These are phyloP conservation scores for Filosporella fistucella DNA, from an alignment of 495 filamentous ascomycete genomes.

Conservation along the genomic window DNA sequence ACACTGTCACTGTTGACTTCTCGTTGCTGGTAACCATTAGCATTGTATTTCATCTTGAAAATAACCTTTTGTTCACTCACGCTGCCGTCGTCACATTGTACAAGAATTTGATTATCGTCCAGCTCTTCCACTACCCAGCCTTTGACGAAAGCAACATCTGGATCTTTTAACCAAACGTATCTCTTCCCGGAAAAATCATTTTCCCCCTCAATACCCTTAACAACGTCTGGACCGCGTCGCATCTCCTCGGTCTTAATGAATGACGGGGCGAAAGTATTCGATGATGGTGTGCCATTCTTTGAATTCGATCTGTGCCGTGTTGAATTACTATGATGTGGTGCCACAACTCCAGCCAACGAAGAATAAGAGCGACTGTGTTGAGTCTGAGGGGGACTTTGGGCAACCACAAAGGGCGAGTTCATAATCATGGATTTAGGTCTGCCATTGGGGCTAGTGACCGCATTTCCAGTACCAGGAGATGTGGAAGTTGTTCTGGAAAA, in stretches of 20 bases:
- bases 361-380: slow-evolving; percentile 38
- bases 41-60: not conserved
- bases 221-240: slow-evolving; percentile 58
- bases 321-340: slow-evolving; percentile 6
- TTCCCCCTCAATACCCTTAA: slow-evolving; percentile 81
- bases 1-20: slow-evolving; percentile 79
- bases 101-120: slow-evolving; percentile 60
- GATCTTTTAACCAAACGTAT: slow-evolving; percentile 94
- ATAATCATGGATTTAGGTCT: slow-evolving; percentile 73
- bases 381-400: slow-evolving; percentile 28
- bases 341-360: slow-evolving; percentile 19
- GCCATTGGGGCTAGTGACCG: too few species aligned
- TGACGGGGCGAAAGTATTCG: slow-evolving; percentile 84
- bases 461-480: slow-evolving; percentile 42
- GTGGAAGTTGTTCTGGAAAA: slow-evolving; percentile 62
- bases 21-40: slow-evolving; percentile 59
- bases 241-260: slow-evolving; percentile 87
- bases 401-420: slow-evolving; percentile 43
- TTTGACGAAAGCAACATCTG: slow-evolving; percentile 81
- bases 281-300: slow-evolving; percentile 41
- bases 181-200: slow-evolving; percentile 99
- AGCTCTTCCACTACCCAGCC: slow-evolving; percentile 87
- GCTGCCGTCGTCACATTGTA: slow-evolving; percentile 91
- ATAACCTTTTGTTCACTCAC: slow-evolving; percentile 42
- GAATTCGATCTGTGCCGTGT: slow-evolving; percentile 59